Conservation (phyloP, 23 red algal genomes). For the Gracilariopsis chorda region DNA sequence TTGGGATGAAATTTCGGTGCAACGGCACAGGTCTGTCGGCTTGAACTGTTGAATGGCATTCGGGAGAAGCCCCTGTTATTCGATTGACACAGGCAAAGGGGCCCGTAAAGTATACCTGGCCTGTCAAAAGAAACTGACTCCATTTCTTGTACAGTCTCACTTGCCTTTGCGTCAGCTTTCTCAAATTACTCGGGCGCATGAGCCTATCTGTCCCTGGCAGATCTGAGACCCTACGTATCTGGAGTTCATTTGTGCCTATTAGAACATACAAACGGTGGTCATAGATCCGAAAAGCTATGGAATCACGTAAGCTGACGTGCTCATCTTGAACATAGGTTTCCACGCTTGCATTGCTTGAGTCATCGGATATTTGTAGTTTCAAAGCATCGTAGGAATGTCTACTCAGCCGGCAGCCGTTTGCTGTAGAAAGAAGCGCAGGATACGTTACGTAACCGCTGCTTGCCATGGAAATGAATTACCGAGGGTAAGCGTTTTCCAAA, state of each 20-base stretch:
- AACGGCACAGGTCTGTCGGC: neutral
- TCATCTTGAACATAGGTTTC: neutral
- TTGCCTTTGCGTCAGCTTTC: neutral
- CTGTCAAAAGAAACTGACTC: neutral
- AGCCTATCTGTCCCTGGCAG: neutral
- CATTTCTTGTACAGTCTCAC: neutral
- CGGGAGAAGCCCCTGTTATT: neutral
- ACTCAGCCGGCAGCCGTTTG: too few relatives aligned
- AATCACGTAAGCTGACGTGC: neutral
- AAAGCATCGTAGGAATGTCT: too few relatives aligned
- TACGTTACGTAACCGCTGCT: too few relatives aligned
- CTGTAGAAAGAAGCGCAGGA: too few relatives aligned
- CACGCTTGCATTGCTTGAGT: too few relatives aligned
- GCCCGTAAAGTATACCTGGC: neutral
- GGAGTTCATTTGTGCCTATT: neutral
- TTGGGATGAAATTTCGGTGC: neutral
- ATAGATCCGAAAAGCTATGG: neutral
- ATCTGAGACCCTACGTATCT: neutral
- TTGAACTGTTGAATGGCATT: neutral
- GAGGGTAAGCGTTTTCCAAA: too few relatives aligned
- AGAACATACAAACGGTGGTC: neutral
- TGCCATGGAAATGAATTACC: too few relatives aligned
- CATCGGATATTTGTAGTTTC: too few relatives aligned
- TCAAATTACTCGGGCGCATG: neutral
- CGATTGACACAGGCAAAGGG: neutral